Conservation (phyloP, 768 basidiomycete genomes). For the Cystofilobasidium ferigula region DNA sequence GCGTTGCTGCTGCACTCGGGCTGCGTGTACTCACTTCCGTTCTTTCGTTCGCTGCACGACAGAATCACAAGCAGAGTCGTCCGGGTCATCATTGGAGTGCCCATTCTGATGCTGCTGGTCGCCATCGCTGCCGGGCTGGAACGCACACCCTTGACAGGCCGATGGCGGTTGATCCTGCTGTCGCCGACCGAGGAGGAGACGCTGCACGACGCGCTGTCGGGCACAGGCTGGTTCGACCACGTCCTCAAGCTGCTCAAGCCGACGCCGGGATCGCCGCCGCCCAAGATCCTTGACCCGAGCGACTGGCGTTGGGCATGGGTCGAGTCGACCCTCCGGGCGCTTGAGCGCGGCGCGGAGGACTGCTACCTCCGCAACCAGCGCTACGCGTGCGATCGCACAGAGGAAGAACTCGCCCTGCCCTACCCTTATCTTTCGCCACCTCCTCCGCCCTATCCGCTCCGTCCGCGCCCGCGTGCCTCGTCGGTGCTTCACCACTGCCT, state of each 20-base stretch:
- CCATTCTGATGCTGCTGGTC: not conserved
- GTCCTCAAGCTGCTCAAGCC: conserved; percentile 63
- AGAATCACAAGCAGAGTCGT: conserved; percentile 59
- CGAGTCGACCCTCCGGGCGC: conserved; percentile 57
- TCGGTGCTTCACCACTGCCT: conserved; percentile 50
- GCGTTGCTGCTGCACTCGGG: not conserved
- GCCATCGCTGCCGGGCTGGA: not conserved
- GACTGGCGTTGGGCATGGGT: conserved; percentile 95
- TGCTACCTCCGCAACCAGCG: conserved; percentile 31
- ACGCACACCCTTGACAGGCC: conserved; percentile 6
- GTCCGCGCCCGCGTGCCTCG: conserved; percentile 68
- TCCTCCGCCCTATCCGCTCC: conserved; percentile 51
- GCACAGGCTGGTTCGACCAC: conserved; percentile 74
- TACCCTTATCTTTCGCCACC: conserved; percentile 12
- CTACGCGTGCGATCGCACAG: conserved; percentile 41
- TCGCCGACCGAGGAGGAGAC: conserved; percentile 64
- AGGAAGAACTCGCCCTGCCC: conserved; percentile 8
- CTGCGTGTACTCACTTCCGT: conserved; percentile 46
- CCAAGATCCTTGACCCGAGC: conserved; percentile 52
- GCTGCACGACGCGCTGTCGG: conserved; percentile 69
- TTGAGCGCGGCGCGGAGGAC: conserved; percentile 60
- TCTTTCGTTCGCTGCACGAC: conserved; percentile 53
- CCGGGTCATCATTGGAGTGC: not conserved
- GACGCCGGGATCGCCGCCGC: conserved; percentile 33
- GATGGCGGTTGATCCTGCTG: conserved; percentile 15